Evolutionary conservation across 2,329 filamentous ascomycete genomes (phyloP).

Genomic region (Trichoderma koningii): DNA sequence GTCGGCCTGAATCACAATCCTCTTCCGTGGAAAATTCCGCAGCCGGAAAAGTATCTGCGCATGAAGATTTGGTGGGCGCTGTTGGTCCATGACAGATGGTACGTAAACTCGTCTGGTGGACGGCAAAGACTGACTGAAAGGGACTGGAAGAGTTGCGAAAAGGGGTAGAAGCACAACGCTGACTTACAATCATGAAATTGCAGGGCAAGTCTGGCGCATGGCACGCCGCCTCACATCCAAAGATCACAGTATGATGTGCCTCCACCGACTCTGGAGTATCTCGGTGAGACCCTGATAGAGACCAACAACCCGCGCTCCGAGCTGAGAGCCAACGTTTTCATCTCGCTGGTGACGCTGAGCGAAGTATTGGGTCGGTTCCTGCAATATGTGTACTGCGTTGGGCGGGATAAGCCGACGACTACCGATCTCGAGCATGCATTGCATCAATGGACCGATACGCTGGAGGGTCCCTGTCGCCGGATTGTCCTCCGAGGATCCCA

Average conservation of each 20-base stretch:
- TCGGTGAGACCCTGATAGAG: slow-evolving; percentile 34
- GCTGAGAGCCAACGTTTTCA: slow-evolving; percentile 44
- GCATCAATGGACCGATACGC: slow-evolving; percentile 48
- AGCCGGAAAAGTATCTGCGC: slow-evolving; percentile 52
- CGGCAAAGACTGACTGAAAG: background rate
- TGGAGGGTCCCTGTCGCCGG: slow-evolving; percentile 43
- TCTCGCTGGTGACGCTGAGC: slow-evolving; percentile 49
- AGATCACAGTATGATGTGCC: slow-evolving; percentile 52
- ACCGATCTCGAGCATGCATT: slow-evolving; percentile 44
- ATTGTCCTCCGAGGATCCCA: slow-evolving; percentile 47
- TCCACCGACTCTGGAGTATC: slow-evolving; percentile 42
- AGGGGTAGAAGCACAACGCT: background rate
- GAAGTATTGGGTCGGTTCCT: slow-evolving; percentile 41
- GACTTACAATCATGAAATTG: background rate
- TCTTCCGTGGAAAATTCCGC: slow-evolving; percentile 53
- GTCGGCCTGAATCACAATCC: slow-evolving; percentile 58
- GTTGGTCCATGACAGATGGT: slow-evolving; percentile 58
- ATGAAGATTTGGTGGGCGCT: slow-evolving; percentile 60
- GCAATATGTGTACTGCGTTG: slow-evolving; percentile 42
- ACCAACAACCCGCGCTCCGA: slow-evolving; percentile 26
- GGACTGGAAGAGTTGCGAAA: background rate
- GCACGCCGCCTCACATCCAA: slow-evolving; percentile 53
- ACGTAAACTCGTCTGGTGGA: slow-evolving; percentile 2
- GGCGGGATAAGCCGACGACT: slow-evolving; percentile 35
- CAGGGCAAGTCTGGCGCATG: slow-evolving; percentile 56